Percentiles rank a stretch among this genome's conserved stretches.
Evolutionary conservation across 257 asterid species (phyloP).

Genomic region (Salvia rosmarinus): DNA sequence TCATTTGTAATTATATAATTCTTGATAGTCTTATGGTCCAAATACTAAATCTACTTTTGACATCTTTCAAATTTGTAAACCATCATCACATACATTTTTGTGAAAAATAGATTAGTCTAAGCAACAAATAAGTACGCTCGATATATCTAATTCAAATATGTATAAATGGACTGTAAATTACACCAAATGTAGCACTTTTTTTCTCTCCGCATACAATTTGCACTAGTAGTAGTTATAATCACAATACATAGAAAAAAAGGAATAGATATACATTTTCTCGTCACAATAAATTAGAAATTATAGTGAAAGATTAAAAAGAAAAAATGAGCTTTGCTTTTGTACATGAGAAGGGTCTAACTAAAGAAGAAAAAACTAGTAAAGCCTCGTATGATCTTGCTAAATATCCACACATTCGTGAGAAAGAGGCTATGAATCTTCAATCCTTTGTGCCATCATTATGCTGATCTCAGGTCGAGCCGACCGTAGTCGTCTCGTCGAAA

Average conservation of each 20-base stretch:
- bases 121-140: too few species aligned
- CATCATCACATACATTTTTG: too few species aligned
- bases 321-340: constrained; percentile 38
- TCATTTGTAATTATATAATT: neutral
- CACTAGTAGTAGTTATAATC: constrained; percentile 11
- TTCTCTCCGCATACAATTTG: neutral
- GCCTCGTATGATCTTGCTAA: constrained; percentile 37
- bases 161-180: neutral
- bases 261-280: constrained; percentile 34
- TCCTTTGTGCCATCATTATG: constrained; percentile 24
- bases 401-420: constrained; percentile 32
- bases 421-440: constrained; percentile 27
- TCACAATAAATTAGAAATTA: constrained; percentile 11
- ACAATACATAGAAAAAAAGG: neutral
- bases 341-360: constrained; percentile 45
- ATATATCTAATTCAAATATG: neutral
- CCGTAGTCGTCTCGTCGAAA: neutral
- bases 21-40: neutral
- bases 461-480: neutral
- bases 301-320: constrained; percentile 20
- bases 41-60: neutral
- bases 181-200: neutral
- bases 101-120: too few species aligned
- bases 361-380: constrained; percentile 1
- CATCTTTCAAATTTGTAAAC: too few species aligned